Percentiles rank a stretch among this genome's conserved stretches.
phyloP scores from a whole-genome alignment of 2,329 filamentous ascomycete genomes.

The Hansfordia pulvinata region DNA sequence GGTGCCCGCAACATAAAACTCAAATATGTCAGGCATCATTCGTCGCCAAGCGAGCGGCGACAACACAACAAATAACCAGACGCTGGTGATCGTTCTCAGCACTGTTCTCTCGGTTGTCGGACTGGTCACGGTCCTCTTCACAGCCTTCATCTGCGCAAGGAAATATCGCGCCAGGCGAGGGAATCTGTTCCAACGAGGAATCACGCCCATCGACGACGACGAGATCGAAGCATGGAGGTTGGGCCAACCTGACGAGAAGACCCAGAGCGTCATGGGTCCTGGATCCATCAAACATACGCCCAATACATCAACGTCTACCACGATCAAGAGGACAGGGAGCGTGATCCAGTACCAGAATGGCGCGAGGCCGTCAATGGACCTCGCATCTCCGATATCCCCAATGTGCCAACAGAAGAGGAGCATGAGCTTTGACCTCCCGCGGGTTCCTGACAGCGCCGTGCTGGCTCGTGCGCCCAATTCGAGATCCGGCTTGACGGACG shows the following conservation, averaged over 20 bases:
- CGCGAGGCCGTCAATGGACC: constrained; percentile 16
- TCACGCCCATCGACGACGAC: constrained; percentile 49
- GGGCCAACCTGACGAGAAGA: constrained; percentile 18
- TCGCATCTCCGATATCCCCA: constrained; percentile 16
- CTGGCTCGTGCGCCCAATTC: constrained; percentile 48
- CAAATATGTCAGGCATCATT: no score
- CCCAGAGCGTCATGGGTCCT: constrained; percentile 10
- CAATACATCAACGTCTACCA: constrained; percentile 22
- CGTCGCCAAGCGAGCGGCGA: no score
- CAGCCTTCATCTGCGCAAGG: constrained; percentile 23
- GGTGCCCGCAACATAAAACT: no score
- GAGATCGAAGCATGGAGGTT: constrained; percentile 53
- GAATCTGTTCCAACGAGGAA: constrained; percentile 36
- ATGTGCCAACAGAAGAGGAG: constrained; percentile 25
- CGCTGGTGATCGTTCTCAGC: constrained; percentile 35
- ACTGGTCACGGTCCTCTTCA: constrained; percentile 16
- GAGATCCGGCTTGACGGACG: constrained; percentile 48
- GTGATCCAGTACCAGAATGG: constrained; percentile 38
- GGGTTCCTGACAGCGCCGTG: constrained; percentile 32
- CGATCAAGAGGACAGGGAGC: constrained; percentile 30
- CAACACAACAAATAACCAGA: constrained; percentile 21
- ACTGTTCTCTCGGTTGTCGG: constrained; percentile 31
- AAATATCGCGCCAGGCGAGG: constrained; percentile 21
- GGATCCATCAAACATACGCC: constrained; percentile 19
- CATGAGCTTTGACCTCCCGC: constrained; percentile 28